These are phyloP conservation scores for Chytriomyces sp. DNA, from an alignment of 192 early-diverging fungal species.

Conservation along the genomic window DNA sequence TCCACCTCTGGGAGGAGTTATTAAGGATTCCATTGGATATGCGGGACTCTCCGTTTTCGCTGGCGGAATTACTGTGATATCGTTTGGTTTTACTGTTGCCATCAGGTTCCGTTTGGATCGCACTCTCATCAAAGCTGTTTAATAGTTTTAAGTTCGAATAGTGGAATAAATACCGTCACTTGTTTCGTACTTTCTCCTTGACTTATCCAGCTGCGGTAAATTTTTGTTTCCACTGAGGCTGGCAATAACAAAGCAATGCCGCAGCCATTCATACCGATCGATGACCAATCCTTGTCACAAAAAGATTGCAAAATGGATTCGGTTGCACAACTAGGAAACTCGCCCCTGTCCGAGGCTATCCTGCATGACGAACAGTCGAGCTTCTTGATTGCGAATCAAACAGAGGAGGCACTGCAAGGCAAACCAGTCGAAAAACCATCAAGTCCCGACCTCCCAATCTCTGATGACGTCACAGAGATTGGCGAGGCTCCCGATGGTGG, in stretches of 20 bases:
- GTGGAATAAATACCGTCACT: not conserved
- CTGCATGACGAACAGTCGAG: too few species aligned
- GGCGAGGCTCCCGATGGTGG: constrained; percentile 42
- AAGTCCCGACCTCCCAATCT: too few species aligned
- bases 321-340: too few species aligned
- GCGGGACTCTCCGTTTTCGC: constrained; percentile 1
- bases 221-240: too few species aligned
- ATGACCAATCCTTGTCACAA: too few species aligned
- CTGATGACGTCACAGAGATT: not conserved
- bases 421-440: not conserved
- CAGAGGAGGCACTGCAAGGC: not conserved
- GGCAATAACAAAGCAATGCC: too few species aligned
- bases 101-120: not conserved
- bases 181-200: not conserved
- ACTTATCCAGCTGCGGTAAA: not conserved
- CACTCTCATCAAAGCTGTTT: not conserved
- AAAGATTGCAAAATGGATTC: too few species aligned
- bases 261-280: too few species aligned
- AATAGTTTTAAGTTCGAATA: too few species aligned
- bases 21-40: not conserved
- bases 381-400: not conserved
- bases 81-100: not conserved
- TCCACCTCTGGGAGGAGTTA: constrained; percentile 17
- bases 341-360: too few species aligned
- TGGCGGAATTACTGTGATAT: not conserved